Conservation (phyloP, 345 rosid species). For the Gynandropsis gynandra region DNA sequence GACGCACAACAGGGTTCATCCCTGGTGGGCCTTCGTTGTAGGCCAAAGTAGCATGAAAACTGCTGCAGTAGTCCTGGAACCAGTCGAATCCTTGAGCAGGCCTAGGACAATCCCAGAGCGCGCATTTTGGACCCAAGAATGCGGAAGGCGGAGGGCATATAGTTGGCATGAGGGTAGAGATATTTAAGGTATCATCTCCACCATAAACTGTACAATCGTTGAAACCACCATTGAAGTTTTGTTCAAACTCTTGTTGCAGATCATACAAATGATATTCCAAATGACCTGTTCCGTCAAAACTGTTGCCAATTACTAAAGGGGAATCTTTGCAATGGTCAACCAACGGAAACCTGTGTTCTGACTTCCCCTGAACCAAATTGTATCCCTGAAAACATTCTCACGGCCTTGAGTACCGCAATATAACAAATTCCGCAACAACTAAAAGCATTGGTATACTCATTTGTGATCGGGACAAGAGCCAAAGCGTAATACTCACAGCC, state of each 20-base stretch:
- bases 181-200: conserved; percentile 51
- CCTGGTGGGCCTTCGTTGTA: conserved; percentile 92
- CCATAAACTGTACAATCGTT: conserved; percentile 33
- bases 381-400: conserved; percentile 39
- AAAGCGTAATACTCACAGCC: conserved; percentile 40
- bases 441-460: neutral
- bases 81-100: conserved; percentile 86
- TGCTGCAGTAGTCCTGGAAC: conserved; percentile 89
- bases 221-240: conserved; percentile 45
- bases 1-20: conserved; percentile 77
- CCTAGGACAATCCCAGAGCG: conserved; percentile 98
- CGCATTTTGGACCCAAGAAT: conserved; percentile 92
- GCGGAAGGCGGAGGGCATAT: conserved; percentile 87
- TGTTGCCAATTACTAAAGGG: conserved; percentile 35
- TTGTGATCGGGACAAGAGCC: neutral
- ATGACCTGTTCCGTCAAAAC: conserved; percentile 37
- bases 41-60: conserved; percentile 81
- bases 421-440: neutral
- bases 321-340: conserved; percentile 52
- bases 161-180: conserved; percentile 51
- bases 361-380: conserved; percentile 50
- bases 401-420: neutral
- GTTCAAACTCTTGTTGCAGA: conserved; percentile 58
- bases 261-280: conserved; percentile 64
- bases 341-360: conserved; percentile 42